Base-by-base conservation (phyloP, 2,329 filamentous ascomycete species). In the Chrysoporthe cubensis region DNA sequence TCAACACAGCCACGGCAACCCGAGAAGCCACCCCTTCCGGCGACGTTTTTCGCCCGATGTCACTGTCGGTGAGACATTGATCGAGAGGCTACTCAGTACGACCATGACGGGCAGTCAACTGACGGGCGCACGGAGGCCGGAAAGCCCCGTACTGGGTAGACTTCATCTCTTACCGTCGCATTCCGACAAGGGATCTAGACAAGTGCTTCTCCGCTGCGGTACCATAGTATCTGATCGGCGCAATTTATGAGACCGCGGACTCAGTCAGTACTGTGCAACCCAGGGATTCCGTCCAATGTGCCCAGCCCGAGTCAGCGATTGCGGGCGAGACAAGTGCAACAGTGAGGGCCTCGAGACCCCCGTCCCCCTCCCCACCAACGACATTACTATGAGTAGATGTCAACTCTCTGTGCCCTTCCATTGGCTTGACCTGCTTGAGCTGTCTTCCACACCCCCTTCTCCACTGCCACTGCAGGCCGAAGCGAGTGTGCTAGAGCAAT, bases 381-480 rank as follows among this genome's bases (percentile, higher is more conserved):
- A 9, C 37, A 40, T 40, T 40, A 9, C 6, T 40, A 26, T 26
- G 26, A 26, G 26, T 26, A 26, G 26, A 26, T 40, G 6, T 9
- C 37, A 40, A 9, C 37, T 40, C 37, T 40, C 37, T 40, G 37
- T 40, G 5, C 37, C 37, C 44, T 14, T 46, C 52, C 52, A 21
- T 57, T 57, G 52, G 26, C 26, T 18, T 40, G 37, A 40, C 26
- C 26, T 40, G 34, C 52, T 57, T 57, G 44, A 46, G 18, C 14
- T 13, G 13, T 14, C 54, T 32, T 57, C 14, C 32, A 26, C 21
- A 54, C 21, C 21, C 50, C n/a, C 48, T 18, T 64, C 61, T 65
- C 66, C 66, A 67, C 66, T 7, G 44, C 50, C 21, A 54, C 16
- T 26, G 21, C 50, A 34, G 34, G 3, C 37, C 26, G 18, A 42